A percentile compares a stretch with the other conserved stretches of the same genome.
phyloP scores from a whole-genome alignment of 2,329 filamentous ascomycete species.

The Mariannaea elegans region DNA sequence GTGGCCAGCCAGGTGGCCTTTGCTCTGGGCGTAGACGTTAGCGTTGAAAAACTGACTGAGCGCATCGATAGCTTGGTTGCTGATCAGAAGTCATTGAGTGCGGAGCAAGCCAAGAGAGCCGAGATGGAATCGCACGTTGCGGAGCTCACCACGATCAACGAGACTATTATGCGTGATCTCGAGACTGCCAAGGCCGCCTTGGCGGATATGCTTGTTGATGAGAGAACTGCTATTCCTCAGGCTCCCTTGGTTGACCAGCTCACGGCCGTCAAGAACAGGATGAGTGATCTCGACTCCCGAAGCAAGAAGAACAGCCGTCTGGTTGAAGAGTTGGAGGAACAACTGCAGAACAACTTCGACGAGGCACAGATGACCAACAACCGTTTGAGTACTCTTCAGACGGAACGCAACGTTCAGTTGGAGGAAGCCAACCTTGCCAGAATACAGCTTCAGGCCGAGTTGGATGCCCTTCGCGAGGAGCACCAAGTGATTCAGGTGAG shows the following conservation, averaged over 20 bases:
- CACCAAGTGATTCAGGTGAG: constrained; percentile 81
- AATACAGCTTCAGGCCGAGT: constrained; percentile 70
- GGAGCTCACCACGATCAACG: constrained; percentile 66
- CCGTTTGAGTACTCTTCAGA: constrained; percentile 82
- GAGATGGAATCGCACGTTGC: constrained; percentile 65
- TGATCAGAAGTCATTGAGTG: constrained; percentile 66
- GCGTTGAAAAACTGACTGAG: constrained; percentile 73
- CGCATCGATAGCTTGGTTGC: constrained; percentile 66
- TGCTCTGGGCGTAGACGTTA: constrained; percentile 69
- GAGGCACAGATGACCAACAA: constrained; percentile 88
- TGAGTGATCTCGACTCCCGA: constrained; percentile 67
- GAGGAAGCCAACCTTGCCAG: constrained; percentile 79
- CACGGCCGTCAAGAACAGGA: constrained; percentile 71
- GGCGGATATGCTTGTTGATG: constrained; percentile 61
- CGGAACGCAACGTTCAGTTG: constrained; percentile 76
- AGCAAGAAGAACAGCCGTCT: constrained; percentile 93
- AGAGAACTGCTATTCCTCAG: constrained; percentile 46
- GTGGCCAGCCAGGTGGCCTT: constrained; percentile 70
- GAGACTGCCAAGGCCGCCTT: constrained; percentile 66
- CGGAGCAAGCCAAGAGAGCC: constrained; percentile 66
- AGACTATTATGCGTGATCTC: constrained; percentile 68
- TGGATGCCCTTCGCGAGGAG: constrained; percentile 74
- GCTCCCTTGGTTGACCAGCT: constrained; percentile 64
- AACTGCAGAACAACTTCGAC: constrained; percentile 94
- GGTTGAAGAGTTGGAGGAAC: constrained; percentile 95